These are phyloP conservation scores for Leccinum sublutescens DNA, from an alignment of 768 basidiomycete species.

Conservation along the genomic window DNA sequence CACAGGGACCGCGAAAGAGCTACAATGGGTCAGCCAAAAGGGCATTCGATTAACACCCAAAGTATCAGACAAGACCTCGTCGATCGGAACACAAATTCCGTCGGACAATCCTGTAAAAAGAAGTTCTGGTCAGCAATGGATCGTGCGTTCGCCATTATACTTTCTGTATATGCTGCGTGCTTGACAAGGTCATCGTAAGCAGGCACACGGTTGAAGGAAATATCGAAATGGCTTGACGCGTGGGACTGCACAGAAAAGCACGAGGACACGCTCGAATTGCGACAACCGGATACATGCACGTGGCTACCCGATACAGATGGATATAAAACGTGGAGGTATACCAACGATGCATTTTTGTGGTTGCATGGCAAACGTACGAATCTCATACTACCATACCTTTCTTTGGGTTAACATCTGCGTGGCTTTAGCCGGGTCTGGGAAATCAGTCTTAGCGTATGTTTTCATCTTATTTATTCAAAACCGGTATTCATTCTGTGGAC, in stretches of 20 bases:
- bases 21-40: not conserved
- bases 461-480: not conserved
- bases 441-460: not conserved
- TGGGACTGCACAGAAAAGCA: not conserved
- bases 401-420: not conserved
- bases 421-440: not conserved
- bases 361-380: not conserved
- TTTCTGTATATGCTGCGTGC: not conserved
- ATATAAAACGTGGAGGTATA: not conserved
- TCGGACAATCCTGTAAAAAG: no score
- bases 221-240: not conserved
- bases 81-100: no score
- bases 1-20: not conserved
- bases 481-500: not conserved
- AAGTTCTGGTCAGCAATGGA: not conserved
- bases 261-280: not conserved
- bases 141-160: not conserved
- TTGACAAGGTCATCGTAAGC: not conserved
- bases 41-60: no score
- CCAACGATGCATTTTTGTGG: not conserved
- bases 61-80: no score
- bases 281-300: not conserved
- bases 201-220: not conserved
- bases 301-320: not conserved
- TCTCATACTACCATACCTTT: not conserved